These are phyloP conservation scores for Paracoccidioides lutzii DNA, from an alignment of 2,329 filamentous ascomycete species.

Conservation along the genomic window DNA sequence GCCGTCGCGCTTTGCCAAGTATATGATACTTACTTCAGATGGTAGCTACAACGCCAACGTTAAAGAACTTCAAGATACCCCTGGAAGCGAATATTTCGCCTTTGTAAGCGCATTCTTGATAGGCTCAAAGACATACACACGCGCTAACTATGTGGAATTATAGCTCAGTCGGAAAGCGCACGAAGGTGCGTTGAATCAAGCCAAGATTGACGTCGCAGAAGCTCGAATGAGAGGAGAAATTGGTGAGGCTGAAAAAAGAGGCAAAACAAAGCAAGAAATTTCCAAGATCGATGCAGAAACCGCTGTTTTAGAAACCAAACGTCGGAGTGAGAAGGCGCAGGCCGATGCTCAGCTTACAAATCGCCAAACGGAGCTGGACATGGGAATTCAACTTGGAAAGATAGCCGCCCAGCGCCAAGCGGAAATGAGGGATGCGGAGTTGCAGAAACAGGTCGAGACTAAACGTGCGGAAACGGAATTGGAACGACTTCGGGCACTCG, in stretches of 20 bases:
- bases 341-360: slow-evolving; percentile 67
- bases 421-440: slow-evolving; percentile 64
- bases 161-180: slow-evolving; percentile 65
- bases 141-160: background rate
- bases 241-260: slow-evolving; percentile 59
- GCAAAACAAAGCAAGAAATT: slow-evolving; percentile 71
- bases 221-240: slow-evolving; percentile 49
- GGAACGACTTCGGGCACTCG: slow-evolving; percentile 62
- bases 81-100: slow-evolving; percentile 69
- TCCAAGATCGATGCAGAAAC: slow-evolving; percentile 81
- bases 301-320: slow-evolving; percentile 70
- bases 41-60: slow-evolving; percentile 58
- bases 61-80: slow-evolving; percentile 76
- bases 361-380: slow-evolving; percentile 56
- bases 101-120: slow-evolving; percentile 27
- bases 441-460: slow-evolving; percentile 64
- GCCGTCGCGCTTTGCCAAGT: background rate
- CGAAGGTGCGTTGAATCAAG: slow-evolving; percentile 72
- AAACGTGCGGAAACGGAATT: slow-evolving; percentile 69
- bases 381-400: slow-evolving; percentile 61
- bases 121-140: background rate
- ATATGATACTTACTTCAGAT: slow-evolving; percentile 24
- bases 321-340: slow-evolving; percentile 65
- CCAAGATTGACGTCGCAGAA: slow-evolving; percentile 48
- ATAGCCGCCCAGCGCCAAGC: slow-evolving; percentile 61